phyloP scores from a whole-genome alignment of 768 basidiomycete species.

The Termitomyces sp. region DNA sequence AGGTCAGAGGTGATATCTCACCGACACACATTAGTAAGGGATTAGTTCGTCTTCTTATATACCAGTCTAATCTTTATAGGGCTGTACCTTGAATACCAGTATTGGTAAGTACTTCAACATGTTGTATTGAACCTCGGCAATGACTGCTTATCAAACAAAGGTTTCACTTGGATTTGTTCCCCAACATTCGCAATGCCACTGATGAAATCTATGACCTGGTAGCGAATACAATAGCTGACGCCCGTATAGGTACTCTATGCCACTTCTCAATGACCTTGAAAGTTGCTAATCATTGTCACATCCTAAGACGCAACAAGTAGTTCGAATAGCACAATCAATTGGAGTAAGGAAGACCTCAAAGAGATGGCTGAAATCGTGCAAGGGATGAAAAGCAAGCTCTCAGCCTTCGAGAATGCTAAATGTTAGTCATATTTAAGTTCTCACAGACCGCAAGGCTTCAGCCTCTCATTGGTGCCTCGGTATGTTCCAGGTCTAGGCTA shows the following conservation, averaged over 20 bases:
- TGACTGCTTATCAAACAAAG: neutral
- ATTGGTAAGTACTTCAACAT: neutral
- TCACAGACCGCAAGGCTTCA: neutral
- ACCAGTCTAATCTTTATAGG: neutral
- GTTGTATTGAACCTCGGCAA: neutral
- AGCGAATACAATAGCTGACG: slow-evolving; percentile 3
- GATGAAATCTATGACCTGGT: neutral
- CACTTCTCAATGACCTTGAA: neutral
- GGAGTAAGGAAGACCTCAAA: neutral
- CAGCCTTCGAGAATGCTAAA: neutral
- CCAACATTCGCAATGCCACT: neutral
- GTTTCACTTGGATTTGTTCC: slow-evolving; percentile 6
- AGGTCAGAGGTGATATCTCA: neutral
- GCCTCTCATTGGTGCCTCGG: slow-evolving; percentile 3
- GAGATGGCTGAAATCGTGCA: slow-evolving; percentile 8
- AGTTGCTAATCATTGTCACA: neutral
- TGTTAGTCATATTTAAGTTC: neutral
- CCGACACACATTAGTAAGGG: neutral
- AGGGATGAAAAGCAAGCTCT: neutral
- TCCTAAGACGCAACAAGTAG: slow-evolving; percentile 5
- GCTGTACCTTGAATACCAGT: slow-evolving; percentile 7
- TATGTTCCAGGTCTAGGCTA: neutral
- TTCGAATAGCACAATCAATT: neutral
- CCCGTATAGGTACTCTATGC: slow-evolving; percentile 1
- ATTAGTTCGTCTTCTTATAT: neutral